Percentiles rank a stretch among this genome's conserved stretches.
These are phyloP conservation scores for Apiospora pterosperma DNA, from an alignment of 2,329 filamentous ascomycete species.

Conservation along the genomic window DNA sequence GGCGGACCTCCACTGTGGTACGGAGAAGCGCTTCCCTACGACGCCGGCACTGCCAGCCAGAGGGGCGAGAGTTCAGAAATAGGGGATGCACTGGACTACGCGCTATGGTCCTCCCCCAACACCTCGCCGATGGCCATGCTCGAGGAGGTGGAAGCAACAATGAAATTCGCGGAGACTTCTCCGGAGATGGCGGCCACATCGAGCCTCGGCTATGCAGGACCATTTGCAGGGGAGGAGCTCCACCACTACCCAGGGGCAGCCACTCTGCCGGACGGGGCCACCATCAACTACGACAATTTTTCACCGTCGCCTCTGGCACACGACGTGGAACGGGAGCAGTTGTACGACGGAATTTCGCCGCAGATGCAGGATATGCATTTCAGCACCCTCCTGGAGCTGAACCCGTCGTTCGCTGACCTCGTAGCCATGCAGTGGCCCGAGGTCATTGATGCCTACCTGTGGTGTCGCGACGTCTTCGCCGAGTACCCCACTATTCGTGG, in stretches of 20 bases:
- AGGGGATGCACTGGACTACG: neutral
- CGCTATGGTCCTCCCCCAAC: neutral
- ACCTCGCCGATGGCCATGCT: neutral
- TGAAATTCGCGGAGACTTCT: too few species aligned
- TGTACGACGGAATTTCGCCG: neutral
- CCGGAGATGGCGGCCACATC: neutral
- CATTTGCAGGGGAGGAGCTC: too few species aligned
- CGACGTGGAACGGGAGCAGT: neutral
- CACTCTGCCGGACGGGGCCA: too few species aligned
- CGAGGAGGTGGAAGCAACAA: too few species aligned
- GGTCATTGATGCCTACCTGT: neutral
- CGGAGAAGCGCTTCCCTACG: neutral
- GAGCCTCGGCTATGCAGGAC: too few species aligned
- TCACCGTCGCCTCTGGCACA: too few species aligned
- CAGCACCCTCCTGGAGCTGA: neutral
- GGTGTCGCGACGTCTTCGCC: neutral
- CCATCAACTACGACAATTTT: too few species aligned
- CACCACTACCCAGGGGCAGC: too few species aligned
- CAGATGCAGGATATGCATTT: neutral
- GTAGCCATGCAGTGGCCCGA: neutral
- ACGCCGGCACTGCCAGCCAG: too few species aligned
- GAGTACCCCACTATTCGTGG: neutral
- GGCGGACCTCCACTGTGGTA: neutral
- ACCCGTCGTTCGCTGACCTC: neutral
- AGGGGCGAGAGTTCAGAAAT: too few species aligned